A percentile compares a stretch with the other conserved stretches of the same genome.
Conservation (phyloP, 208 protist genomes). For the Zelonia costaricensis region DNA sequence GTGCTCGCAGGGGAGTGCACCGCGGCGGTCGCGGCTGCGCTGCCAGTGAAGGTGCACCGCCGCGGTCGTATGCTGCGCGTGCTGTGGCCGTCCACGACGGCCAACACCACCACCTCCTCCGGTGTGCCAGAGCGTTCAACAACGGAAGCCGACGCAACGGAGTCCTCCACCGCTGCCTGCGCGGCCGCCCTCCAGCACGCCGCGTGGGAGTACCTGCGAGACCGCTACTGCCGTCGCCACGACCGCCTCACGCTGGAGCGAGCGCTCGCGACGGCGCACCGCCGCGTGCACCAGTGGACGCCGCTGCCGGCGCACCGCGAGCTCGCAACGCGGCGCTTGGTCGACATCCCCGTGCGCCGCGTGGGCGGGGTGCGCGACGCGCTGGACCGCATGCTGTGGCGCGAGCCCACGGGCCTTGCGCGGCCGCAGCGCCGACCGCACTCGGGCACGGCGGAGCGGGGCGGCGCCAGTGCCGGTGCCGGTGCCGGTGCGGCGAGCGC, state of each 20-base stretch:
- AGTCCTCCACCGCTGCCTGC: not conserved
- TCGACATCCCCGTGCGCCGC: slow-evolving; percentile 11
- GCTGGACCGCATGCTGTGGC: slow-evolving; percentile 46
- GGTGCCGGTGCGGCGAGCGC: not conserved
- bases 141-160: not conserved
- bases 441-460: too few relatives aligned
- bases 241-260: slow-evolving; percentile 69
- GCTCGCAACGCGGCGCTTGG: slow-evolving; percentile 26
- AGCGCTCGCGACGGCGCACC: slow-evolving; percentile 39
- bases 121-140: too few relatives aligned
- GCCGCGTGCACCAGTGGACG: slow-evolving; percentile 54
- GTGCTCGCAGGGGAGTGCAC: slow-evolving; percentile 7
- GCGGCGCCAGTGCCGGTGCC: too few relatives aligned
- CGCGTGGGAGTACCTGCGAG: slow-evolving; percentile 53
- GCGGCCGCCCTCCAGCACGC: slow-evolving; percentile 48
- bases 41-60: slow-evolving; percentile 57
- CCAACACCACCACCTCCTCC: not conserved
- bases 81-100: slow-evolving; percentile 39
- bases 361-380: slow-evolving; percentile 33
- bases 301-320: slow-evolving; percentile 37
- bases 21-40: slow-evolving; percentile 8
- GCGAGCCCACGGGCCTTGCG: slow-evolving; percentile 17
- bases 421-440: too few relatives aligned
- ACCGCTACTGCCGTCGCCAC: slow-evolving; percentile 55
- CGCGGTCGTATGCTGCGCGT: slow-evolving; percentile 62